phyloP scores from a whole-genome alignment of 192 early-diverging fungal species.

The Backusella sp. region DNA sequence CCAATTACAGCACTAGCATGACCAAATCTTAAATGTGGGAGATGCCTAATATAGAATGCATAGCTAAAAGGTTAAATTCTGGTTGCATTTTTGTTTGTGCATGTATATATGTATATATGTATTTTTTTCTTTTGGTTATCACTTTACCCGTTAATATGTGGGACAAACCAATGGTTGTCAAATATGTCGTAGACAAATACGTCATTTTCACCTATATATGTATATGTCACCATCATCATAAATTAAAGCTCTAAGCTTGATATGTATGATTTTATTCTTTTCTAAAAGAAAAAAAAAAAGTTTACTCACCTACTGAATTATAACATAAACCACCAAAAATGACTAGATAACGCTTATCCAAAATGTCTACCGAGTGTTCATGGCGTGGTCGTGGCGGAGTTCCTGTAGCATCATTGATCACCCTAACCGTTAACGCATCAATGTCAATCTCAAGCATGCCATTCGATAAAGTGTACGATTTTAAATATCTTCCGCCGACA shows the following conservation, averaged over 20 bases:
- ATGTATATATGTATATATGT: not conserved
- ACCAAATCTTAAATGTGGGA: constrained; percentile 36
- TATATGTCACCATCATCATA: not conserved
- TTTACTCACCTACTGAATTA: constrained; percentile 28
- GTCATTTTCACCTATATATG: constrained; percentile 34
- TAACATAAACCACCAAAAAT: constrained; percentile 39
- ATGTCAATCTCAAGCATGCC: constrained; percentile 16
- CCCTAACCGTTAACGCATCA: constrained; percentile 6
- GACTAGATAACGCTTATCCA: constrained; percentile 28
- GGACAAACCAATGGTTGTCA: constrained; percentile 31
- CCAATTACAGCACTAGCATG: constrained; percentile 25
- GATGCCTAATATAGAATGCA: not conserved
- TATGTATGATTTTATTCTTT: not conserved
- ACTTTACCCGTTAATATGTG: constrained; percentile 27
- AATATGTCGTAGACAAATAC: constrained; percentile 33
- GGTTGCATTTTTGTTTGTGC: not conserved
- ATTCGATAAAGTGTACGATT: constrained; percentile 28
- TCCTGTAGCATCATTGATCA: constrained; percentile 19
- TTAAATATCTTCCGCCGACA: constrained; percentile 27
- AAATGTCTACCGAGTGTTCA: constrained; percentile 30
- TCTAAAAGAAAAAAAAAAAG: not conserved
- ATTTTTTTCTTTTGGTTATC: not conserved
- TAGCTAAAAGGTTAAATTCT: not conserved
- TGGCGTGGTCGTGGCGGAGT: constrained; percentile 31
- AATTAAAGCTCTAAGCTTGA: not conserved